phyloP scores from a whole-genome alignment of 1,284 basidiomycete genomes.

The Heliocybe sulcata region DNA sequence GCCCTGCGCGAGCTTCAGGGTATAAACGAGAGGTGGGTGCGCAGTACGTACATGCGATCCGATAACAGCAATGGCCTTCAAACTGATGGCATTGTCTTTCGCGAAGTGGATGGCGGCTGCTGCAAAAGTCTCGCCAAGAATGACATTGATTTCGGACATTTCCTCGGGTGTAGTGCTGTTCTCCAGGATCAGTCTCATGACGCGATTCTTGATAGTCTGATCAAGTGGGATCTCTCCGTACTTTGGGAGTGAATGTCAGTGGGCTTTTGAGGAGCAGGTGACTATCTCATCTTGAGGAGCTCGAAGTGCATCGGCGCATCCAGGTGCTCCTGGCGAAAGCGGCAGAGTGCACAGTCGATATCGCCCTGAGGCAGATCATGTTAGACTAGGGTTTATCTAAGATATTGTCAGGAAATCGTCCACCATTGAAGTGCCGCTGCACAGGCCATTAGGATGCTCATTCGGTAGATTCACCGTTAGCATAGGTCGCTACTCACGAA shows the following conservation, averaged over 20 bases:
- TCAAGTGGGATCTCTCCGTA: conserved; percentile 2
- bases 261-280: not conserved
- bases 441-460: too few relatives aligned
- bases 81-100: conserved; percentile 1
- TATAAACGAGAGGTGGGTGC: too few relatives aligned
- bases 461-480: too few relatives aligned
- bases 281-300: conserved; percentile 1
- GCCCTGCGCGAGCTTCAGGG: too few relatives aligned
- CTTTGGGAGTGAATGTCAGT: not conserved
- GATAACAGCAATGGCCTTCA: not conserved
- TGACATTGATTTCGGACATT: conserved; percentile 7
- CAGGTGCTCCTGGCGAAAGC: conserved; percentile 2
- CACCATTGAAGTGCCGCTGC: too few relatives aligned
- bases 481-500: too few relatives aligned
- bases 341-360: conserved; percentile 3
- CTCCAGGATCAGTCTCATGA: conserved; percentile 6
- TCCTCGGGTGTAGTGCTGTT: conserved; percentile 6
- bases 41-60: conserved; percentile 3
- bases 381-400: too few relatives aligned
- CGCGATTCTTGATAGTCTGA: conserved; percentile 6
- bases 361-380: too few relatives aligned
- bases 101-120: not conserved
- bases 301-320: conserved; percentile 3
- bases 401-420: too few relatives aligned
- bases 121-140: conserved; percentile 5